phyloP scores from a whole-genome alignment of 2,329 filamentous ascomycete genomes.

The Venturiaceae sp. region DNA sequence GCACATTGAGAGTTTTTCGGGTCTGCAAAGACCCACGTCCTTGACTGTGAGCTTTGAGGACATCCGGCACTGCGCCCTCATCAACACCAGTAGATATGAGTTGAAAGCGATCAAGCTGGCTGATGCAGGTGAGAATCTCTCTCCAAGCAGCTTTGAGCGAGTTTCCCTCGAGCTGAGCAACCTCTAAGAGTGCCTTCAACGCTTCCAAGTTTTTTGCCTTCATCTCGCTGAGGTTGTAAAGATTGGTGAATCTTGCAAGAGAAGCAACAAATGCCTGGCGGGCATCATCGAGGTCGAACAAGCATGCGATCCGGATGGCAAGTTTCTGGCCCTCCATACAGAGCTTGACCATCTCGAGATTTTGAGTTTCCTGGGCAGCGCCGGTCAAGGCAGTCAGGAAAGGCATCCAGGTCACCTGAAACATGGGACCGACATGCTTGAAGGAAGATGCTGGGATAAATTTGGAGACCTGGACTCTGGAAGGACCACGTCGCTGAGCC shows the following conservation, averaged over 20 bases:
- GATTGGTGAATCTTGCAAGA: conserved; percentile 84
- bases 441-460: conserved; percentile 92
- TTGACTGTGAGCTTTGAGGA: conserved; percentile 48
- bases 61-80: conserved; percentile 83
- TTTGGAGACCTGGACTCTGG: conserved; percentile 54
- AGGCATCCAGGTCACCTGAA: conserved; percentile 98
- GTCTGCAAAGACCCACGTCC: conserved; percentile 32
- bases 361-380: conserved; percentile 87
- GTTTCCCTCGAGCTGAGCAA: conserved; percentile 89
- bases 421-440: conserved; percentile 95
- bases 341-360: conserved; percentile 80
- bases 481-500: conserved; percentile 72
- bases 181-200: conserved; percentile 79
- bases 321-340: conserved; percentile 95
- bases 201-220: conserved; percentile 94
- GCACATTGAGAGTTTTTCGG: conserved; percentile 47
- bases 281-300: conserved; percentile 89
- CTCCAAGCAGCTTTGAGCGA: conserved; percentile 85
- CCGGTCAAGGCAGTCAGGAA: conserved; percentile 91
- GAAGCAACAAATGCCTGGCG: conserved; percentile 91
- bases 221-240: conserved; percentile 94
- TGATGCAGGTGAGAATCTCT: conserved; percentile 89
- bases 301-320: conserved; percentile 83
- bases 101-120: conserved; percentile 89
- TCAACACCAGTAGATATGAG: conserved; percentile 92